Evolutionary conservation across 1,284 basidiomycete genomes (phyloP).

Genomic region (Cerioporus squamosus): DNA sequence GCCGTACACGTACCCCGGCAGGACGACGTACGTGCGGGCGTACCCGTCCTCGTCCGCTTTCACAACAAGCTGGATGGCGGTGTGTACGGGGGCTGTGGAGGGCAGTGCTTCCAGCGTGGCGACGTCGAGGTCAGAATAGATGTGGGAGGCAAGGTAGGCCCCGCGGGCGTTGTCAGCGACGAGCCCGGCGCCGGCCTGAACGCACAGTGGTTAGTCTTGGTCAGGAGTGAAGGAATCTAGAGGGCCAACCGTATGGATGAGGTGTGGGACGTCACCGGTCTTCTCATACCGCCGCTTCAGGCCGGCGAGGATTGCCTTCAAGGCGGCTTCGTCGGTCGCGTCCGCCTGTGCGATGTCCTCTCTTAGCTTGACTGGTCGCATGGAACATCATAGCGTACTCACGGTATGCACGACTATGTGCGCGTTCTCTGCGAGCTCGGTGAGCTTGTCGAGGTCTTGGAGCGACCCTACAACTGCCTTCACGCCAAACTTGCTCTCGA

Average conservation of each 20-base stretch:
- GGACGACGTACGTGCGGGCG: conserved; percentile 39
- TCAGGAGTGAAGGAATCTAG: neutral
- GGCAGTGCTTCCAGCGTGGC: conserved; percentile 46
- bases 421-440: conserved; percentile 15
- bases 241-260: conserved; percentile 22
- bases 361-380: neutral
- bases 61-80: conserved; percentile 44
- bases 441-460: conserved; percentile 21
- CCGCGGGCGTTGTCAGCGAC: conserved; percentile 44
- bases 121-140: conserved; percentile 49
- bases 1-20: conserved; percentile 47
- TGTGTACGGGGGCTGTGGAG: conserved; percentile 40
- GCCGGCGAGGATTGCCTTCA: conserved; percentile 18
- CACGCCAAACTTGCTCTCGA: conserved; percentile 24
- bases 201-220: too few species aligned
- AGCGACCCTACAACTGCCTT: conserved; percentile 28
- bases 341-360: conserved; percentile 39
- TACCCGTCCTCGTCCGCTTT: conserved; percentile 47
- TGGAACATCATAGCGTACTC: neutral
- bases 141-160: conserved; percentile 37
- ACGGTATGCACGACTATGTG: conserved; percentile 28
- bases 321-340: conserved; percentile 33
- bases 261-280: conserved; percentile 4
- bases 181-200: conserved; percentile 32
- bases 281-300: conserved; percentile 13